Evolutionary conservation across 192 early-diverging fungal genomes (phyloP), one percentile per base, ranked within the genome.

Genomic region (Umbelopsis ramanniana): DNA sequence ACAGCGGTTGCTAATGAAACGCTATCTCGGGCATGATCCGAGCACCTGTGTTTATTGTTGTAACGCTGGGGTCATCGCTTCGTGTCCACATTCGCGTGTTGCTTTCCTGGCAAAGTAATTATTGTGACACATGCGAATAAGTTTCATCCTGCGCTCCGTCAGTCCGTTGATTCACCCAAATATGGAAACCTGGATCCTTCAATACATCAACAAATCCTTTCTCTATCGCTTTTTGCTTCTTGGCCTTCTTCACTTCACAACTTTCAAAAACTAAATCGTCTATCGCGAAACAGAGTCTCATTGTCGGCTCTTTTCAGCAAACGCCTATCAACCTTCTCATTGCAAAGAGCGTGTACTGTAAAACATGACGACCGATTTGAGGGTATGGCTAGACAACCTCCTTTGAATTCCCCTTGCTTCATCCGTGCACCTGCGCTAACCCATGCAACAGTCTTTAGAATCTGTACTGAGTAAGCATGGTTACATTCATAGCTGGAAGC

Each of bases 401-500:
- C 57, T 37, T 63, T 63, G 23, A 19, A 37, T 10, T 37, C 57
- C 57, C 57, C 33, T 29, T 17, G 57, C 26, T 63, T 37, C 57
- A 63, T 63, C 57, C 33, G 57, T 63, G 57, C 57, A 63, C 57
- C 15, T 38, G 35, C 23, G 24, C 33, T 63, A 63, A 63, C 12
- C 57, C 11, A 29, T 12, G 11, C 19, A n/a, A 43, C 43, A 72
- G 70, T 45, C 67, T n/a, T 52, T 68, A 52, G 74, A 72, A 68
- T 38, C 66, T 23, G 47, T 66, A 43, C 55, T 77, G 14, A 71
- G 47, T 37, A 26, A 57, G 12, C 37, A 60, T 24, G 77, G 73
- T 23, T 79, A 74, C 52, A 46, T 54, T 7, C 72, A 79, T 17
- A 50, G 55, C 38, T 79, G 77, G 72, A 79, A 67, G 29, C 40